phyloP scores from a whole-genome alignment of 192 early-diverging fungal species.

The Coemansia javaensis region DNA sequence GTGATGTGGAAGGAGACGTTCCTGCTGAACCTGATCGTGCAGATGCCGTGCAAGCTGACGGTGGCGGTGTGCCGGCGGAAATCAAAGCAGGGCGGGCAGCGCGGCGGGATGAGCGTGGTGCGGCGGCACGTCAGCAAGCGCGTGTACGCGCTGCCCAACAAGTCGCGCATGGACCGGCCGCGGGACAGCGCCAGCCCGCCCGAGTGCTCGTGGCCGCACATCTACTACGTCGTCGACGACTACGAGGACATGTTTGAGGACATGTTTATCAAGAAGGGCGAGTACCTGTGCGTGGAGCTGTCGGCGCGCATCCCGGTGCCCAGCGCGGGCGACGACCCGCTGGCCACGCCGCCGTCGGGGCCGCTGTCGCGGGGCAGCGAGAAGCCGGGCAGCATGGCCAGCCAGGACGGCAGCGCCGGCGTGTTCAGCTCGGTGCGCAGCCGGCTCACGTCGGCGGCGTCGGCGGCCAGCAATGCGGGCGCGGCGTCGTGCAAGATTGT shows the following conservation, averaged over 20 bases:
- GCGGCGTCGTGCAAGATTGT: constrained; percentile 59
- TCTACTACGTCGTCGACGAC: constrained; percentile 92
- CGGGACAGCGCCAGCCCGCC: constrained; percentile 73
- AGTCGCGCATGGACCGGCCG: constrained; percentile 81
- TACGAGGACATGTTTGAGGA: constrained; percentile 87
- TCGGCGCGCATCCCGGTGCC: constrained; percentile 67
- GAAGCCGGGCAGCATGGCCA: constrained; percentile 39
- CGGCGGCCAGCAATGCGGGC: too few relatives aligned
- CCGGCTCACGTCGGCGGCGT: constrained; percentile 49
- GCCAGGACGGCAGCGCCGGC: constrained; percentile 25
- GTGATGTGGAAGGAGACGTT: constrained; percentile 92
- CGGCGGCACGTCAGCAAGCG: constrained; percentile 62
- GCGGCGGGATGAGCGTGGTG: constrained; percentile 67
- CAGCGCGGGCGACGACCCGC: constrained; percentile 29
- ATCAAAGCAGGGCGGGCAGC: constrained; percentile 50
- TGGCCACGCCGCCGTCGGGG: constrained; percentile 14
- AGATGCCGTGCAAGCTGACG: constrained; percentile 85
- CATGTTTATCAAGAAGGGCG: constrained; percentile 74
- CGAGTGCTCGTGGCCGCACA: constrained; percentile 85
- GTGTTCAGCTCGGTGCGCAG: constrained; percentile 48
- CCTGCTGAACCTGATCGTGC: constrained; percentile 85
- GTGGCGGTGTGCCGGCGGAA: constrained; percentile 77
- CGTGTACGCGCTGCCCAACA: constrained; percentile 86
- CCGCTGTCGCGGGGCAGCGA: constrained; percentile 19
- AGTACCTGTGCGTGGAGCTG: constrained; percentile 89